Evolutionary conservation across 2,329 filamentous ascomycete species (phyloP).

Genomic region (Exophiala phaeomuriformis): DNA sequence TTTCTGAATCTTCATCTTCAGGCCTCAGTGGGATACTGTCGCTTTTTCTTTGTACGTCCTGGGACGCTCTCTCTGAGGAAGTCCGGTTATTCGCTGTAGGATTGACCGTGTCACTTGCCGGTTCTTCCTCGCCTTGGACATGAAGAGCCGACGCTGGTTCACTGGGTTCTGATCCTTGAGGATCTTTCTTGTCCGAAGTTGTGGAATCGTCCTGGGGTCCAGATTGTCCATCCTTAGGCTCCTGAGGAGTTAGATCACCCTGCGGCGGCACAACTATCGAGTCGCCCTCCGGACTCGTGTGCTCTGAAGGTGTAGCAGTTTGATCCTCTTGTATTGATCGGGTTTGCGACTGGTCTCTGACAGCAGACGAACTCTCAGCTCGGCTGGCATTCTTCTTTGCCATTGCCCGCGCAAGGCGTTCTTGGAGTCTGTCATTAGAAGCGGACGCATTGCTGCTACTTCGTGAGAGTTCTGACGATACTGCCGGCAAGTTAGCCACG

Average conservation of each 20-base stretch:
- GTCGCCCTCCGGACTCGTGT: neutral
- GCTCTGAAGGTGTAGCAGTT: constrained; percentile 19
- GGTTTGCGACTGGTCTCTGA: constrained; percentile 34
- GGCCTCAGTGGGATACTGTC: constrained; percentile 18
- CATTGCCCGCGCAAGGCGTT: constrained; percentile 79
- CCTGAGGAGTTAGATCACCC: neutral
- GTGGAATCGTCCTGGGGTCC: neutral
- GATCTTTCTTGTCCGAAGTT: neutral
- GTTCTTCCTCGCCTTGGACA: neutral
- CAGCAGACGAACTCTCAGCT: constrained; percentile 41
- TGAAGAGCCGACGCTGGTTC: neutral
- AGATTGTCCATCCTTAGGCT: neutral
- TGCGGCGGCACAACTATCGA: neutral
- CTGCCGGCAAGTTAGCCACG: constrained; percentile 18
- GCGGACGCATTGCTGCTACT: constrained; percentile 55
- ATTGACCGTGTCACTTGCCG: constrained; percentile 6
- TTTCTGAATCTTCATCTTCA: constrained; percentile 7
- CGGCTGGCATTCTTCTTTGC: constrained; percentile 57
- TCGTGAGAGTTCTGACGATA: constrained; percentile 46
- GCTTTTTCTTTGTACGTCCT: constrained; percentile 14
- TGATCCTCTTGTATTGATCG: constrained; percentile 38
- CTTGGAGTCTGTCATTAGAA: constrained; percentile 76
- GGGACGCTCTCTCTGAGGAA: constrained; percentile 27
- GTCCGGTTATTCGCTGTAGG: neutral
- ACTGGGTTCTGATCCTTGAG: neutral